phyloP scores from a whole-genome alignment of 495 filamentous ascomycete genomes.

The Xylaria castorea region DNA sequence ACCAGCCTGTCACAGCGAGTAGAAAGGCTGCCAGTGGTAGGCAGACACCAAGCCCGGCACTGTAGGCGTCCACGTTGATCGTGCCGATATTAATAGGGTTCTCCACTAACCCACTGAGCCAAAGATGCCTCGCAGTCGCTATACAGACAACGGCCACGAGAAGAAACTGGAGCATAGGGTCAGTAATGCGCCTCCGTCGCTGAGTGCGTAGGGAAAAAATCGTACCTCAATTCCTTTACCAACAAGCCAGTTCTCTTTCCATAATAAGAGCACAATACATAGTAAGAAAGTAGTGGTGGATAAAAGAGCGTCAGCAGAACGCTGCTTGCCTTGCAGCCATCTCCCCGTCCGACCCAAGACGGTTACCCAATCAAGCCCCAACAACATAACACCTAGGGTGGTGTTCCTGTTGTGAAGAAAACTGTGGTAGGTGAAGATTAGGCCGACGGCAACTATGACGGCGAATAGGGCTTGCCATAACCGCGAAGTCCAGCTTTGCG shows the following conservation, averaged over 20 bases:
- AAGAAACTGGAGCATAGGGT: slow-evolving; percentile 18
- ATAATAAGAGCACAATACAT: slow-evolving; percentile 21
- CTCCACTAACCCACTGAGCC: slow-evolving; percentile 20
- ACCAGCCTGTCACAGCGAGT: slow-evolving; percentile 25
- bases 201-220: neutral
- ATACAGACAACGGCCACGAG: slow-evolving; percentile 19
- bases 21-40: slow-evolving; percentile 18
- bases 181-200: neutral
- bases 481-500: slow-evolving; percentile 18
- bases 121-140: slow-evolving; percentile 15
- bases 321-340: slow-evolving; percentile 21
- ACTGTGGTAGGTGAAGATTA: slow-evolving; percentile 29
- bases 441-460: slow-evolving; percentile 10
- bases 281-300: slow-evolving; percentile 17
- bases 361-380: slow-evolving; percentile 20
- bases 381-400: slow-evolving; percentile 24
- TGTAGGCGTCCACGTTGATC: slow-evolving; percentile 9
- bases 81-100: slow-evolving; percentile 6
- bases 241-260: slow-evolving; percentile 28
- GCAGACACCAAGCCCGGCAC: slow-evolving; percentile 21
- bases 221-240: slow-evolving; percentile 28
- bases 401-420: slow-evolving; percentile 29
- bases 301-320: slow-evolving; percentile 13
- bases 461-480: slow-evolving; percentile 25
- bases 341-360: slow-evolving; percentile 16